Evolutionary conservation across 257 asterid species (phyloP), one percentile per base, ranked within the genome.

Genomic region (Mitragyna speciosa): DNA sequence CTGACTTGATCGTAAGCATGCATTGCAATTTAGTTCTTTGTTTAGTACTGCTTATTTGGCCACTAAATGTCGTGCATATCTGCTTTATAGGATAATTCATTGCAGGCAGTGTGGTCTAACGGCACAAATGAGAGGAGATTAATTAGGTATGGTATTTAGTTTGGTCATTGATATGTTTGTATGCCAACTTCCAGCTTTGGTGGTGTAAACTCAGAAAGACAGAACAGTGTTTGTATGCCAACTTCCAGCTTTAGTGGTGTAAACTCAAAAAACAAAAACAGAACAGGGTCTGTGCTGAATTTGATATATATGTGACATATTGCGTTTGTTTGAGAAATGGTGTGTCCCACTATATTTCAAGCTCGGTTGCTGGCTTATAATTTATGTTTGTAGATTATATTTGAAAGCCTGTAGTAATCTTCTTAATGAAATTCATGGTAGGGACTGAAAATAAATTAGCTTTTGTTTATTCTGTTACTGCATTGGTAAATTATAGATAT

Each of bases 51-150:
- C 9, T 49, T 59, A 8, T 39, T 71, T 79, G 69, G 39, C n/a
- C 64, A 11, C 70, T 76, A 58, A 84, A 59, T 49, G 45, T 73
- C 56, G 51, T 12, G 28, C 64, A 80, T 56, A 47, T 68, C 47
- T 82, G 79, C 83, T 79, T 63, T 45, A 76, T 79, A 92, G 98
- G 98, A 91, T 43, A 93, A 93, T 70, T 90, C 97, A 7, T 85
- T 93, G 85, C 98, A 91, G 87, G 98, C 98, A 28, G 81, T 93
- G 76, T 90, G 96, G 97, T 87, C 88, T 43, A 93, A 87, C 79
- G 69, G 36, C 1, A 17, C 16, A 48, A 72, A 75, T 22, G 85
- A 91, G 70, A 86, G 67, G 82, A 85, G 86, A 84, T 75, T 90
- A 28, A 88, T 91, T 45, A 86, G 95, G 97, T 90, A 89, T 54